Conservation (phyloP, 768 basidiomycete genomes). For the Hericium rajendrae region DNA sequence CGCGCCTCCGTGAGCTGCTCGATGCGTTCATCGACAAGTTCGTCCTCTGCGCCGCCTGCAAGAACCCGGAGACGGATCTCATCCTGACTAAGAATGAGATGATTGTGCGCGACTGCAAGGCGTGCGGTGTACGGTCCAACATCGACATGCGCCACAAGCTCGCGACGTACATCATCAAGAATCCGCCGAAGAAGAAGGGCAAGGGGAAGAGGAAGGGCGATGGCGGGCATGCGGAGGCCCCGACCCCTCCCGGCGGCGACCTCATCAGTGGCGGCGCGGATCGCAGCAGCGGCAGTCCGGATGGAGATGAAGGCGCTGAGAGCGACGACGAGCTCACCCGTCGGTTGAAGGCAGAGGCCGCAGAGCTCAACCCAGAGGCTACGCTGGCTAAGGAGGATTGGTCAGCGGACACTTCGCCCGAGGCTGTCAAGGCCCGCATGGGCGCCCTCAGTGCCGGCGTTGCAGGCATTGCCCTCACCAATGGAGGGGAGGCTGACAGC, state of each 20-base stretch:
- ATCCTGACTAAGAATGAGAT: constrained; percentile 83
- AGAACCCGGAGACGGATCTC: constrained; percentile 98
- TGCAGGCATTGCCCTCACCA: constrained; percentile 38
- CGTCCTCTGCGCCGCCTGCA: constrained; percentile 93
- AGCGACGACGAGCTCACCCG: constrained; percentile 83
- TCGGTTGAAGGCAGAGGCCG: constrained; percentile 88
- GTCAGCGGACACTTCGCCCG: constrained; percentile 86
- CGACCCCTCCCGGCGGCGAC: constrained; percentile 30
- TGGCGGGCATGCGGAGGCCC: constrained; percentile 40
- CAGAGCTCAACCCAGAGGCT: constrained; percentile 57
- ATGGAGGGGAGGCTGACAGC: constrained; percentile 74
- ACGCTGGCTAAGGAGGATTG: constrained; percentile 66
- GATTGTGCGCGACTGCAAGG: constrained; percentile 95
- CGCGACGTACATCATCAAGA: constrained; percentile 93
- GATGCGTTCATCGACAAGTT: constrained; percentile 98
- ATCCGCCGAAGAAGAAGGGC: constrained; percentile 85
- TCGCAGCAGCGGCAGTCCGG: constrained; percentile 20
- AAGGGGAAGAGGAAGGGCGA: constrained; percentile 40
- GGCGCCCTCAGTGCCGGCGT: constrained; percentile 56
- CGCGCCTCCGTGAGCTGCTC: constrained; percentile 88
- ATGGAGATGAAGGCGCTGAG: constrained; percentile 33
- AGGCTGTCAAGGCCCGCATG: constrained; percentile 78
- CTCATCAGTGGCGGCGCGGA: constrained; percentile 30
- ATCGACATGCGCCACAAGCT: constrained; percentile 97
- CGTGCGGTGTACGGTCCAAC: constrained; percentile 86